A percentile compares a stretch with the other conserved stretches of the same genome.
Conservation (phyloP, 2,329 filamentous ascomycete genomes). For the Nothomitra cinnamomea region DNA sequence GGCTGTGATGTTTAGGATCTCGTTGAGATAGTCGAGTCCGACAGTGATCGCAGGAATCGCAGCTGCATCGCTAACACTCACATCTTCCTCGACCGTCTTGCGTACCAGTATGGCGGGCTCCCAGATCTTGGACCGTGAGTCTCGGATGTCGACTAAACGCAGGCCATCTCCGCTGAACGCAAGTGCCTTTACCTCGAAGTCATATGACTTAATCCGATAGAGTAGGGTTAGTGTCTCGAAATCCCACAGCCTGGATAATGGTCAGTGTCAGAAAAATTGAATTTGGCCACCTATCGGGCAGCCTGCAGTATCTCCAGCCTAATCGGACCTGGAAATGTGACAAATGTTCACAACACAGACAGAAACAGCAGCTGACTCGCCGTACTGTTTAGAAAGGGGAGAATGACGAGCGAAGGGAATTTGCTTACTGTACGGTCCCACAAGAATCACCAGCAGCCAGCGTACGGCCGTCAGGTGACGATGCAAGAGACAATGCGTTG, state of each 20-base stretch:
- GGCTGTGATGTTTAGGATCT: slow-evolving; percentile 17
- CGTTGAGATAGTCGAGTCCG: slow-evolving; percentile 10
- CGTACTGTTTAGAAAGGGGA: no score
- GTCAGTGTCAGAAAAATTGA: no score
- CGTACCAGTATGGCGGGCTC: slow-evolving; percentile 10
- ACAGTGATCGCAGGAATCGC: slow-evolving; percentile 13
- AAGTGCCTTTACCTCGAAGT: slow-evolving; percentile 16
- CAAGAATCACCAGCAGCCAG: slow-evolving; percentile 14
- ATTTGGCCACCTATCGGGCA: no score
- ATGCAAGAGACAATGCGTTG: slow-evolving; percentile 15
- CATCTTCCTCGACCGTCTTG: slow-evolving; percentile 14
- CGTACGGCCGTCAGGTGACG: slow-evolving; percentile 14
- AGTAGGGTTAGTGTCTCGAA: slow-evolving; percentile 15
- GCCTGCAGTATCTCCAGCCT: no score
- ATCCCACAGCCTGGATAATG: slow-evolving; percentile 17
- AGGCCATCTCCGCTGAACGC: slow-evolving; percentile 18
- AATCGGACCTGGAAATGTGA: no score
- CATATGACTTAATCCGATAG: slow-evolving; percentile 18
- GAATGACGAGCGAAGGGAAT: no score
- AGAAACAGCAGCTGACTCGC: no score
- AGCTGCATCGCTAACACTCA: slow-evolving; percentile 12
- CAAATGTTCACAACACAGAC: no score
- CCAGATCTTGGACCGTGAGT: slow-evolving; percentile 20
- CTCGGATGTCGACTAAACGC: slow-evolving; percentile 19
- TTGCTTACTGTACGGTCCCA: slow-evolving; percentile 15